These are phyloP conservation scores for Pseudogymnoascus sp. DNA, from an alignment of 2,329 filamentous ascomycete species.

Conservation along the genomic window DNA sequence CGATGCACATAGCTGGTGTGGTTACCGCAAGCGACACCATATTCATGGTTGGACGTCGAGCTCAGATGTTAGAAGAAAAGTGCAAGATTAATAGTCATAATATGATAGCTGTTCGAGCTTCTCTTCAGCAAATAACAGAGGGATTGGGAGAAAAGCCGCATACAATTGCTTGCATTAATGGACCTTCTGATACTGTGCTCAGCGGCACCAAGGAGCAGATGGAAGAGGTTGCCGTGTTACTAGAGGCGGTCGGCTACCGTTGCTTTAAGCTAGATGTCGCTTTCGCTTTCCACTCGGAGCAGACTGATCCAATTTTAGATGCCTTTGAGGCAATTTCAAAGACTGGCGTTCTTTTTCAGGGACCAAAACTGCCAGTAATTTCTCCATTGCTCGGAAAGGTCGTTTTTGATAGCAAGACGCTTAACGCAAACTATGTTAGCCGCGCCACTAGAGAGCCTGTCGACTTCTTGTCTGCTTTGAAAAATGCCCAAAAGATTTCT, in stretches of 20 bases:
- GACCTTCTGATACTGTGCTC: conserved; percentile 65
- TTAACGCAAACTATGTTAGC: conserved; percentile 56
- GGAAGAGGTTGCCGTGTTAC: conserved; percentile 39
- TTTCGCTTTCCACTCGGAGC: conserved; percentile 59
- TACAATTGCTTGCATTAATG: conserved; percentile 63
- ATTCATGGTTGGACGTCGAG: conserved; percentile 61
- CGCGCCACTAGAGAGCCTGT: conserved; percentile 62
- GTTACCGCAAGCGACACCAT: conserved; percentile 63
- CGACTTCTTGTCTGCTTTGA: conserved; percentile 58
- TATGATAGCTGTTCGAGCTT: conserved; percentile 49
- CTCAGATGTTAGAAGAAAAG: conserved; percentile 54
- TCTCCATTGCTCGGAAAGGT: conserved; percentile 59
- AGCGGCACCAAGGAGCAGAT: conserved; percentile 50
- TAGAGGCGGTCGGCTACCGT: conserved; percentile 48
- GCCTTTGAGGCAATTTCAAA: conserved; percentile 48
- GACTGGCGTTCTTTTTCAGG: conserved; percentile 44
- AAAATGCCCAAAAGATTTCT: conserved; percentile 49
- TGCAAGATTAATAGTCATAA: conserved; percentile 61
- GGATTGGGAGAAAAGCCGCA: conserved; percentile 39
- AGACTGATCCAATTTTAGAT: conserved; percentile 55
- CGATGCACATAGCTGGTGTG: conserved; percentile 62
- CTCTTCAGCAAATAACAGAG: conserved; percentile 40
- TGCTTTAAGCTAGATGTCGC: conserved; percentile 54
- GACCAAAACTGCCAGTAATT: conserved; percentile 53
- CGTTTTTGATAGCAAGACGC: conserved; percentile 47